phyloP scores from a whole-genome alignment of 495 filamentous ascomycete species.

The Podospora tetraspora region DNA sequence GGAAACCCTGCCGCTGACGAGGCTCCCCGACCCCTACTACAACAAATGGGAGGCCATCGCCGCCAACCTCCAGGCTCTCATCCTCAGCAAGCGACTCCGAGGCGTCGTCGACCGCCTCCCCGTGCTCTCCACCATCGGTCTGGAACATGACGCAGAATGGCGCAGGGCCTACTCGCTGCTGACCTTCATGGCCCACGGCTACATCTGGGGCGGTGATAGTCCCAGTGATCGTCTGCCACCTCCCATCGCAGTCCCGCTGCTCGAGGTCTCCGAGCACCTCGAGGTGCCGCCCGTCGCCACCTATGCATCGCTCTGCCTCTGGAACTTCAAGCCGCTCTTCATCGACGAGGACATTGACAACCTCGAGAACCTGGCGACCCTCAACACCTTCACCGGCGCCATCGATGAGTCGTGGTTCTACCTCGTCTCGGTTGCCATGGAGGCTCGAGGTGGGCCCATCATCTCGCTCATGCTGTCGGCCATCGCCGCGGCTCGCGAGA shows the following conservation, averaged over 20 bases:
- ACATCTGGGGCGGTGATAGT: slow-evolving; percentile 87
- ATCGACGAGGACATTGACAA: slow-evolving; percentile 70
- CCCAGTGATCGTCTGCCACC: slow-evolving; percentile 81
- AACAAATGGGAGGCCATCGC: slow-evolving; percentile 83
- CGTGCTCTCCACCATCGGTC: slow-evolving; percentile 69
- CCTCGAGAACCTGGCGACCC: slow-evolving; percentile 75
- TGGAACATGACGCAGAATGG: slow-evolving; percentile 84
- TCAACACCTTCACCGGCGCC: slow-evolving; percentile 90
- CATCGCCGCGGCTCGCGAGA: slow-evolving; percentile 70
- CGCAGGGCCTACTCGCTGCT: slow-evolving; percentile 82
- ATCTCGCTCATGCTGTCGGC: slow-evolving; percentile 83
- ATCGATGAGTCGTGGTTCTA: slow-evolving; percentile 99
- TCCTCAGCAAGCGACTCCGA: slow-evolving; percentile 75
- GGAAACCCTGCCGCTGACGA: slow-evolving; percentile 67
- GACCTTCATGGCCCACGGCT: slow-evolving; percentile 83
- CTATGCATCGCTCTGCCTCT: slow-evolving; percentile 84
- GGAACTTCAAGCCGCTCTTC: slow-evolving; percentile 94
- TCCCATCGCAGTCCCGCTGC: slow-evolving; percentile 74
- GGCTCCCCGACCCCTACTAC: slow-evolving; percentile 84
- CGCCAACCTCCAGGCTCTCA: slow-evolving; percentile 77
- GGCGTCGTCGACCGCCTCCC: slow-evolving; percentile 72
- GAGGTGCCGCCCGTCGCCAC: slow-evolving; percentile 92
- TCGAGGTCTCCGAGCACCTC: slow-evolving; percentile 70
- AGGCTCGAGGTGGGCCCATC: slow-evolving; percentile 85
- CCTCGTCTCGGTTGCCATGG: slow-evolving; percentile 88